phyloP scores from a whole-genome alignment of 2,329 filamentous ascomycete species.

The Penicillium frequentans region DNA sequence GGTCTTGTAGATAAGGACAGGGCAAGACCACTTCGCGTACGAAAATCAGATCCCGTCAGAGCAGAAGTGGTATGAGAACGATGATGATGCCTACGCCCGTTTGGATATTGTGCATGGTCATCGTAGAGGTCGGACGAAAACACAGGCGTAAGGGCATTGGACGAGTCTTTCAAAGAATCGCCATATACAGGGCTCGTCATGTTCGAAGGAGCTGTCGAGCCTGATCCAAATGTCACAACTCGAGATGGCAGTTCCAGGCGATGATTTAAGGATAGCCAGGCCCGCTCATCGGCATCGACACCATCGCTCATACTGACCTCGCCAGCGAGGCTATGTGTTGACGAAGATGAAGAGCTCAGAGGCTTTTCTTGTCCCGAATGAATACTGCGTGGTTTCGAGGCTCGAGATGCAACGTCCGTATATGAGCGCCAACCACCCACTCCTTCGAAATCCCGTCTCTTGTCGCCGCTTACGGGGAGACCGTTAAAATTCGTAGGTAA shows the following conservation, averaged over 20 bases:
- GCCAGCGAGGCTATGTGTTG: conserved; percentile 20
- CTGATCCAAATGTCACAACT: conserved; percentile 20
- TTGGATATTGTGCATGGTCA: background rate
- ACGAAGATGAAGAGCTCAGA: conserved; percentile 27
- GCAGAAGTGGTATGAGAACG: conserved; percentile 37
- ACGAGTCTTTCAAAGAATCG: background rate
- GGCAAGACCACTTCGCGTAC: conserved; percentile 12
- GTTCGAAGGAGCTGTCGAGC: conserved; percentile 3
- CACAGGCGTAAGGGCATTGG: background rate
- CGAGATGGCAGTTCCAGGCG: conserved; percentile 39
- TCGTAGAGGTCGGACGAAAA: background rate
- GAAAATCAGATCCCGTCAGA: conserved; percentile 16
- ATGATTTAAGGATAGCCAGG: conserved; percentile 41
- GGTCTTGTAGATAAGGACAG: conserved; percentile 19
- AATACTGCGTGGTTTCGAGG: conserved; percentile 14
- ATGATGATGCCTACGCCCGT: conserved; percentile 27
- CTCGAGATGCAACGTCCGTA: conserved; percentile 4
- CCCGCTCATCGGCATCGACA: conserved; percentile 33
- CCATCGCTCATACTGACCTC: conserved; percentile 26
- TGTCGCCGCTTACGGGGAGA: conserved; percentile 32
- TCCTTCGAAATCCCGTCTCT: conserved; percentile 45
- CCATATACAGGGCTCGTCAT: conserved; percentile 10
- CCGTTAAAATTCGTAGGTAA: conserved; percentile 20
- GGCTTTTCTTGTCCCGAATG: conserved; percentile 16
- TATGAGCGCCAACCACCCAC: conserved; percentile 42